A percentile compares a stretch with the other conserved stretches of the same genome.
phyloP scores from a whole-genome alignment of 2,329 filamentous ascomycete genomes.

The Eutypa lata region DNA sequence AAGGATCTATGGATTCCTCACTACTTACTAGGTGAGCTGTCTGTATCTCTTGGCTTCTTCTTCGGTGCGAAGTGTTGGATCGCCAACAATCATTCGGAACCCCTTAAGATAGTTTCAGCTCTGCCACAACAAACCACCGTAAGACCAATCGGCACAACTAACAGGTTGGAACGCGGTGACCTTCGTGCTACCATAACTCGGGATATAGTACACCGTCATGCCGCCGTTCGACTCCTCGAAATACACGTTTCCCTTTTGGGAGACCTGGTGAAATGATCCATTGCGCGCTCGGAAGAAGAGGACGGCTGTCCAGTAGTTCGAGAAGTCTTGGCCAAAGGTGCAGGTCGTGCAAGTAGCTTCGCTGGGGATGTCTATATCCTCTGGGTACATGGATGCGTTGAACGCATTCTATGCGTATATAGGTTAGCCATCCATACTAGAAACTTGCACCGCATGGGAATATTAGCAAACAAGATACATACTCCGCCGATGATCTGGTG shows the following conservation, averaged over 20 bases:
- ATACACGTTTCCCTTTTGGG: constrained; percentile 20
- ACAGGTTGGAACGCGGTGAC: constrained; percentile 41
- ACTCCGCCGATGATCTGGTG: constrained; percentile 28
- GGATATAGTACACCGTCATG: constrained; percentile 42
- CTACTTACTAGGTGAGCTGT: constrained; percentile 34
- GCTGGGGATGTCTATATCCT: constrained; percentile 14
- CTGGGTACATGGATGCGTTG: constrained; percentile 17
- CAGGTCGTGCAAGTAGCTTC: constrained; percentile 34
- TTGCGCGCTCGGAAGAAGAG: constrained; percentile 31
- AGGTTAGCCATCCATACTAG: no score
- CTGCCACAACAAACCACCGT: constrained; percentile 7
- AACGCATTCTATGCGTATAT: constrained; percentile 21
- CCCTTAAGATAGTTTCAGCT: constrained; percentile 12
- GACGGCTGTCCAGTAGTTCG: constrained; percentile 34
- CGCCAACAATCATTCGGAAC: constrained; percentile 42
- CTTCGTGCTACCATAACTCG: constrained; percentile 26
- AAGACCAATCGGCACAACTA: neutral
- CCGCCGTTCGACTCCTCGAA: constrained; percentile 34
- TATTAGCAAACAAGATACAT: constrained; percentile 2
- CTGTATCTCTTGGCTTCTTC: constrained; percentile 33
- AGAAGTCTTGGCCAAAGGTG: constrained; percentile 31
- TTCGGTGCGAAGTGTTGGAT: constrained; percentile 30
- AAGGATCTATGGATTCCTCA: neutral
- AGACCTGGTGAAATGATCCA: constrained; percentile 21
- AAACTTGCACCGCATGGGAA: no score